A percentile compares a stretch with the other conserved stretches of the same genome.
phyloP scores from a whole-genome alignment of 208 protist genomes.

The Herpetomonas tarakana region DNA sequence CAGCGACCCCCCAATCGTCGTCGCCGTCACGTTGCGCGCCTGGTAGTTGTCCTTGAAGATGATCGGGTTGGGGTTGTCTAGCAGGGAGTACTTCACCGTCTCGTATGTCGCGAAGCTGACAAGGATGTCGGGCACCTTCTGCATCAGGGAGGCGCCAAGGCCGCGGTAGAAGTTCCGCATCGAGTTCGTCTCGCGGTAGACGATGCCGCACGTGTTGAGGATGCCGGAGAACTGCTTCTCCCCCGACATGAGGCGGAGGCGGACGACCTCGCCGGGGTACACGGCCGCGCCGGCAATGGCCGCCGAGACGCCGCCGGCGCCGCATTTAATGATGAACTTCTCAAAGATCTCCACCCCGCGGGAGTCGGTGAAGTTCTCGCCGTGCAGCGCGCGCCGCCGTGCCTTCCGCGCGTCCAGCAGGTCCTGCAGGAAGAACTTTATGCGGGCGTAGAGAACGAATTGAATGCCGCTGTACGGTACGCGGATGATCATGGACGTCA shows the following conservation, averaged over 20 bases:
- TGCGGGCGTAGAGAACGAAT: conserved; percentile 72
- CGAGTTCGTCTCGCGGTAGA: conserved; percentile 78
- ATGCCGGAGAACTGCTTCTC: conserved; percentile 71
- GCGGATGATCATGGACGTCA: conserved; percentile 86
- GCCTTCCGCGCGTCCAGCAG: conserved; percentile 20
- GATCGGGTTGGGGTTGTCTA: conserved; percentile 39
- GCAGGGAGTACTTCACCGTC: conserved; percentile 75
- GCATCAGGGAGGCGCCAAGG: conserved; percentile 77
- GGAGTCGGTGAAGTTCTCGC: background rate
- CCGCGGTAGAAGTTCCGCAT: conserved; percentile 84
- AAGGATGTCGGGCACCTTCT: conserved; percentile 86
- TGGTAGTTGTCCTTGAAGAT: conserved; percentile 46
- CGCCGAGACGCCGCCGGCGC: conserved; percentile 79
- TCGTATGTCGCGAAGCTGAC: conserved; percentile 89
- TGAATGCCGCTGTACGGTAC: conserved; percentile 89
- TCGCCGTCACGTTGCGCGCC: conserved; percentile 47
- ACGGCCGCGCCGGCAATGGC: conserved; percentile 74
- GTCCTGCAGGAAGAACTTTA: conserved; percentile 84
- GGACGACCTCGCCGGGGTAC: conserved; percentile 86
- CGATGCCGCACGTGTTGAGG: conserved; percentile 38
- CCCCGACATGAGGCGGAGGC: conserved; percentile 86
- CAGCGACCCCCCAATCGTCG: conserved; percentile 53
- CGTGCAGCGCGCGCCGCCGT: background rate
- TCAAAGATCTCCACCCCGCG: conserved; percentile 35
- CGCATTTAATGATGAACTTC: conserved; percentile 84